Evolutionary conservation across 495 filamentous ascomycete species (phyloP), one percentile per base, ranked within the genome.

Genomic region (Penicilliopsis zonata): DNA sequence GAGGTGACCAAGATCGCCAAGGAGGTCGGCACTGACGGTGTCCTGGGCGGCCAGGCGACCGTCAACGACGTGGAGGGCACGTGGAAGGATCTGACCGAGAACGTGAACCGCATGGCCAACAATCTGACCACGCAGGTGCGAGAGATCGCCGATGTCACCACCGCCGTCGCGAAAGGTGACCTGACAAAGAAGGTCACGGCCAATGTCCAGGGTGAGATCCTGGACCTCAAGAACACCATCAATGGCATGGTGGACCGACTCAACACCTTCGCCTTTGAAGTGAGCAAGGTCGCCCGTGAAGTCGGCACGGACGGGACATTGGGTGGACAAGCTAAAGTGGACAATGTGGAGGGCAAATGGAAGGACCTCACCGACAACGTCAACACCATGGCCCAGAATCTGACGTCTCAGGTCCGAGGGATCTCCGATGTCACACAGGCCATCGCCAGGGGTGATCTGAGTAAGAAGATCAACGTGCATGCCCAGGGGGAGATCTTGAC

Each of bases 161-260:
- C 88, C 10, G 90, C 90, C 38, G 92, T 99, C 41, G 92, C 92
- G 13, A 80, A 76, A 47, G 90, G 90, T 41, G 90, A 99, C 52
- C 61, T 99, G 40, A 92, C 82, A 42, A 82, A 88, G 57, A 96
- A 95, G 62, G 92, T 99, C 43, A 81, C 81, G 7, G 92, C 93
- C 33, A 86, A 96, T 43, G 92, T 92, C 25, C 80, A 92, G 47
- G 90, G 90, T 44, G 90, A 99, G 55, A 99, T 99, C 41, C 58
- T 94, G 28, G 80, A 83, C 48, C 65, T 99, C 25, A 99, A 99
- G 65, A 82, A 82, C 46, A 99, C 90, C 1, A 99, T 99, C 59
- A 99, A 99, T 49, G 85, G 84, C 55, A 99, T 99, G 90, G 90
- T 99, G 47, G 92, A 99, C 55, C 77, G 86, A 40, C 72, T 99